Conservation (phyloP, 768 basidiomycete species). For the Rhizopogon vesiculosus region DNA sequence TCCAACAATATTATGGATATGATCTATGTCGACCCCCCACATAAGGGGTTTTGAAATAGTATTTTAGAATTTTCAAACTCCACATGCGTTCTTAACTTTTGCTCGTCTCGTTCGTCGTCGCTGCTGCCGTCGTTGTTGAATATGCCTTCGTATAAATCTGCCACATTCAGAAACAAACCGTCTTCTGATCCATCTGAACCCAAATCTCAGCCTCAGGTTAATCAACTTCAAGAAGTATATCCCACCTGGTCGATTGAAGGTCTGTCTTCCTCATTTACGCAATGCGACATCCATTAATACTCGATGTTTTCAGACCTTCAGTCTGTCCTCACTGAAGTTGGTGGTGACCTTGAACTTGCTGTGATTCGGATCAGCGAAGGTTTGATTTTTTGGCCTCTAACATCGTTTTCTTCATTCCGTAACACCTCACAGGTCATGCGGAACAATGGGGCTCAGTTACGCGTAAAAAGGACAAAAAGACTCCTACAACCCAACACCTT, state of each 20-base stretch:
- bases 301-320: constrained; percentile 50
- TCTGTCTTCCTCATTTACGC: constrained; percentile 20
- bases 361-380: constrained; percentile 76
- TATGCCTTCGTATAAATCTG: constrained; percentile 27
- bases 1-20: neutral
- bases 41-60: neutral
- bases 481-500: constrained; percentile 31
- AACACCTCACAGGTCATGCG: constrained; percentile 48
- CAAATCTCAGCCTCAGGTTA: constrained; percentile 51
- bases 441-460: constrained; percentile 82
- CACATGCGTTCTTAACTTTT: constrained; percentile 4
- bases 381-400: constrained; percentile 4
- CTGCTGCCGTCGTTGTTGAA: neutral
- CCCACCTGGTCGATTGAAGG: constrained; percentile 70
- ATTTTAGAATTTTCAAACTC: constrained; percentile 23
- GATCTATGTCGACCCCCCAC: too few species aligned
- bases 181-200: constrained; percentile 14
- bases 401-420: constrained; percentile 1
- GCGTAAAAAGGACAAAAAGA: constrained; percentile 87
- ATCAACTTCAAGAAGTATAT: constrained; percentile 68
- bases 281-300: constrained; percentile 16
- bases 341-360: constrained; percentile 66
- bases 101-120: constrained; percentile 2
- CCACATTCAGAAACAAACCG: constrained; percentile 21
- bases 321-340: constrained; percentile 61